A percentile compares a stretch with the other conserved stretches of the same genome.
Conservation (phyloP, 106 monocot genomes). For the Dendrobium huoshanense region DNA sequence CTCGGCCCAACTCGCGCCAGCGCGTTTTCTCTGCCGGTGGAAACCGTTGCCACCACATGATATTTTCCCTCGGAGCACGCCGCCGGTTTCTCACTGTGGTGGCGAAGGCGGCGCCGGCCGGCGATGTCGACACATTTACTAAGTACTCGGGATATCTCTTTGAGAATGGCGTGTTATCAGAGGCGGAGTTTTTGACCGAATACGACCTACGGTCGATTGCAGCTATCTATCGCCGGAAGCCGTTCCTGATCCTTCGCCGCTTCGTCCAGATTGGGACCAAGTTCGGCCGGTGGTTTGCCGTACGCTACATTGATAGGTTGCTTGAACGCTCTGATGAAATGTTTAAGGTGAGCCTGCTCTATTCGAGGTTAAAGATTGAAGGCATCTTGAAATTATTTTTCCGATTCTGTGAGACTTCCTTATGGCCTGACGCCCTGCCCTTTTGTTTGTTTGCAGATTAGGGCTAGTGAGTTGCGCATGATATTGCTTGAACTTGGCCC, state of each 20-base stretch:
- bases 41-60: background rate
- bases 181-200: constrained; percentile 53
- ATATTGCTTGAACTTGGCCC: constrained; percentile 86
- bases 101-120: background rate
- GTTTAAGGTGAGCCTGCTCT: constrained; percentile 54
- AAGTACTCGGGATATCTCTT: constrained; percentile 93
- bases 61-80: background rate
- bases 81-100: background rate
- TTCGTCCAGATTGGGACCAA: constrained; percentile 54
- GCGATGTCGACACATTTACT: constrained; percentile 78
- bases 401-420: background rate
- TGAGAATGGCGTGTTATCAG: constrained; percentile 45
- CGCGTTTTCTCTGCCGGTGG: background rate
- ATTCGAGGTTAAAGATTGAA: background rate
- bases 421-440: background rate
- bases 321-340: constrained; percentile 73
- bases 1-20: constrained; percentile 2
- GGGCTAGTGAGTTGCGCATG: constrained; percentile 76
- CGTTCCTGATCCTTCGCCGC: constrained; percentile 65
- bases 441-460: constrained; percentile 35
- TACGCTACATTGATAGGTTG: constrained; percentile 54
- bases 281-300: constrained; percentile 72
- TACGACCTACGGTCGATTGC: constrained; percentile 53
- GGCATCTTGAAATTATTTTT: background rate
- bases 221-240: constrained; percentile 62